Evolutionary conservation across 2,329 filamentous ascomycete species (phyloP).

Genomic region (Aureobasidium vineae): DNA sequence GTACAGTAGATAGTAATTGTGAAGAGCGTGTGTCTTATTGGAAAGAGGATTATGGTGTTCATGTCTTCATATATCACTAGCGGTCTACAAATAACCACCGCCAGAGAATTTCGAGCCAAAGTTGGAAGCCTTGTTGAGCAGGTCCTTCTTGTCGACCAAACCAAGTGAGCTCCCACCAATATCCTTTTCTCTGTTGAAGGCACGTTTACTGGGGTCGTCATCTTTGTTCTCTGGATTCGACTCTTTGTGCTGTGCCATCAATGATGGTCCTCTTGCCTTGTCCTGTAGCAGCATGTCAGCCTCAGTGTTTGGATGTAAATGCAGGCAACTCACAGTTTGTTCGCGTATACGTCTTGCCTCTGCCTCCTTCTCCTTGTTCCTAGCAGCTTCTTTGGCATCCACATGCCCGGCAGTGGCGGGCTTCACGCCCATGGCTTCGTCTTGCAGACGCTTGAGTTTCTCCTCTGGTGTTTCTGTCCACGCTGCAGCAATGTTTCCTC

Average conservation of each 20-base stretch:
- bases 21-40: neutral
- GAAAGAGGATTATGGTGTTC: neutral
- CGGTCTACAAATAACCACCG: conserved; percentile 58
- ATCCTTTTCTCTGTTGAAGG: conserved; percentile 91
- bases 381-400: conserved; percentile 22
- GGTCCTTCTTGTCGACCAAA: conserved; percentile 63
- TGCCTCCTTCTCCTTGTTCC: conserved; percentile 42
- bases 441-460: conserved; percentile 74
- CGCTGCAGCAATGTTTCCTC: conserved; percentile 52
- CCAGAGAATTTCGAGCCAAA: conserved; percentile 80
- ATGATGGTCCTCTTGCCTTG: conserved; percentile 35
- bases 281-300: conserved; percentile 40
- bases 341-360: conserved; percentile 55
- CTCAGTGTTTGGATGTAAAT: conserved; percentile 13
- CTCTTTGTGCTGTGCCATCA: conserved; percentile 50
- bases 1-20: conserved; percentile 1
- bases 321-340: conserved; percentile 53
- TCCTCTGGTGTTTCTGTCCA: conserved; percentile 94
- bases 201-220: conserved; percentile 85
- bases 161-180: conserved; percentile 76
- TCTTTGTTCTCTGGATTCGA: conserved; percentile 61
- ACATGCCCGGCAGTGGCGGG: neutral
- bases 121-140: conserved; percentile 74
- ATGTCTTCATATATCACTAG: neutral
- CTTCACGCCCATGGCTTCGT: conserved; percentile 63